Base-by-base conservation (phyloP, 345 rosid species). In the Boechera divaricarpa region DNA sequence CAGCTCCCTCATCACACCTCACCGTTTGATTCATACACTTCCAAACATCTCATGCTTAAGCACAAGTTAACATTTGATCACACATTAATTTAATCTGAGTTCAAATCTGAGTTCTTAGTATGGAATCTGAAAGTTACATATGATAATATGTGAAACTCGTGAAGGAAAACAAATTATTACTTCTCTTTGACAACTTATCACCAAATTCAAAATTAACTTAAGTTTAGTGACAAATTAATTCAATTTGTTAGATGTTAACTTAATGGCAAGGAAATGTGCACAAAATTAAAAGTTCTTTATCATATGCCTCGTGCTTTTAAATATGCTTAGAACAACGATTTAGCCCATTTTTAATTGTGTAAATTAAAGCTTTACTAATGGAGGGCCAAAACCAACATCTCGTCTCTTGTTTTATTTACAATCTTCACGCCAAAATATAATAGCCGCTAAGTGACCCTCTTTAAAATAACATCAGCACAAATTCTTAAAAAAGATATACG, bases 341-440 rank as follows among this genome's bases (percentile, higher is more conserved):
- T 60, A 38, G 45, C 45, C 13, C 10, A 35, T 16, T 6, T 52
- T 45, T 28, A 3, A 32, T 44, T 44, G 44, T 33, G 48, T 56
- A 63, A 73, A 63, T 38, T 32, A 21, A 21, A 21, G 24, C 24
- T 21, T 21, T 54, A 55, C n/a, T 47, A 33, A 65, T 64, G 49
- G 66, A 56, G 21, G 62, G 59, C 69, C 44, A 51, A 67, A 68
- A 41, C 54, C 61, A 68, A 38, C 62, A 16, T 48, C 59, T 75
- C 54, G 28, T 13, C 61, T 18, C 12, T 58, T 41, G 9, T 9
- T 67, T 26, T 29, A 16, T 75, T 67, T 29, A 63, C 67, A 26
- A 67, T 67, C 36, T 59, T 67, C 68, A 67, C 53, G 60, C 78
- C 67, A 28, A 53, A 21, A 21, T 21, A 21, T 21, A 21, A 21